A percentile compares a stretch with the other conserved stretches of the same genome.
phyloP scores from a whole-genome alignment of 345 rosid species.

The Salix arbutifolia region DNA sequence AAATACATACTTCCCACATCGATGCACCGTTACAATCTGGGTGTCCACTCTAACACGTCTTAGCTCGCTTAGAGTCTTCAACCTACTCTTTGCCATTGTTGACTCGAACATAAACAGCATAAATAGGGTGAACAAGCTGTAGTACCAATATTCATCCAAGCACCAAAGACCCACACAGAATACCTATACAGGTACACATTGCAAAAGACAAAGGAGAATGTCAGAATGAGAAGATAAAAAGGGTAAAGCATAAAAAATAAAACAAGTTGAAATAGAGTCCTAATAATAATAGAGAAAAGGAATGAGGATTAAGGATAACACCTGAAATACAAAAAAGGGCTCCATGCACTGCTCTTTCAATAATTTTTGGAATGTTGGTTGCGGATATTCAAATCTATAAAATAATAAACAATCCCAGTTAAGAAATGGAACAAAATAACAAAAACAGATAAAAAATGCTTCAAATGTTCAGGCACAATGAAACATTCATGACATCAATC shows the following conservation, averaged over 20 bases:
- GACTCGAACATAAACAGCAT: constrained; percentile 99
- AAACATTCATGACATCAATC: background rate
- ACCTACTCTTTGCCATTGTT: constrained; percentile 97
- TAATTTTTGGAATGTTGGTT: constrained; percentile 93
- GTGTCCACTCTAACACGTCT: constrained; percentile 92
- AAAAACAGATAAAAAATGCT: background rate
- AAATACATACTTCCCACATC: constrained; percentile 78
- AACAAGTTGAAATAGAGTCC: background rate
- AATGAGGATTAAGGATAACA: constrained; percentile 17
- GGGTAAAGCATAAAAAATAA: background rate
- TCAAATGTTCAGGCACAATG: background rate
- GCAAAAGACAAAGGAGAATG: background rate
- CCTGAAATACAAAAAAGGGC: constrained; percentile 99
- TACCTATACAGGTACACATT: constrained; percentile 44
- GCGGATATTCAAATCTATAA: constrained; percentile 94
- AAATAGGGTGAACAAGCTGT: constrained; percentile 96
- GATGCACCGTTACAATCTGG: constrained; percentile 88
- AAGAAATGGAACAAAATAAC: background rate
- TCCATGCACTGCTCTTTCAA: constrained; percentile 98
- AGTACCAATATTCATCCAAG: constrained; percentile 98
- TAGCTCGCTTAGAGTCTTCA: constrained; percentile 88
- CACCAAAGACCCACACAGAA: constrained; percentile 99
- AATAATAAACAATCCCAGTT: constrained; percentile 16
- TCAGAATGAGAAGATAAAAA: background rate
- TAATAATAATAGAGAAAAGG: background rate